phyloP scores from a whole-genome alignment of 2,329 filamentous ascomycete genomes.

The Botryotinia convoluta region DNA sequence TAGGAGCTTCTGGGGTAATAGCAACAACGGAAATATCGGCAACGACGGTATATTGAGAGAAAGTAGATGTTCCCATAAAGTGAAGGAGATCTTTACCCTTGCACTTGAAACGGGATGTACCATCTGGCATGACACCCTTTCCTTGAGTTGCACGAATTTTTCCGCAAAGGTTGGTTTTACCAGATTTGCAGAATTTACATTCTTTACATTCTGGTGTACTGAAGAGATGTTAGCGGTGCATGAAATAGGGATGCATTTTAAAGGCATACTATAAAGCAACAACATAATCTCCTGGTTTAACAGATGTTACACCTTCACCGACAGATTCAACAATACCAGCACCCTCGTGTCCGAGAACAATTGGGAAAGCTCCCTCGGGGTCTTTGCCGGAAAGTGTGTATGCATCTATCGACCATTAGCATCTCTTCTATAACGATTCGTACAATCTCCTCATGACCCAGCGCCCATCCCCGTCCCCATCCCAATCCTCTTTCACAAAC shows the following conservation, averaged over 20 bases:
- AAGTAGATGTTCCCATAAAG: constrained; percentile 99
- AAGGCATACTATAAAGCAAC: constrained; percentile 74
- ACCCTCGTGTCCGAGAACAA: constrained; percentile 86
- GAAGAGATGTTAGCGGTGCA: constrained; percentile 21
- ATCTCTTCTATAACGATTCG: background rate
- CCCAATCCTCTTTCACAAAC: background rate
- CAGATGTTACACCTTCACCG: constrained; percentile 90
- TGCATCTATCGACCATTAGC: constrained; percentile 58
- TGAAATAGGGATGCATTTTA: background rate
- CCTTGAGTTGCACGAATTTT: constrained; percentile 98
- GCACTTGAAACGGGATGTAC: constrained; percentile 89
- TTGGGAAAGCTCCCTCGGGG: constrained; percentile 89
- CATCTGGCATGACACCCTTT: constrained; percentile 94
- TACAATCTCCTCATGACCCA: background rate
- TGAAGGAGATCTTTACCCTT: constrained; percentile 94
- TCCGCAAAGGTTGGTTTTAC: constrained; percentile 98
- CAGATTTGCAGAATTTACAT: constrained; percentile 99
- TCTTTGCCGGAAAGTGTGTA: constrained; percentile 97
- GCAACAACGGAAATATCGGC: constrained; percentile 98
- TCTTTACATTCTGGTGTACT: constrained; percentile 96
- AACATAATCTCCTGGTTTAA: constrained; percentile 91
- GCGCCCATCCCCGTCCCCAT: too few relatives aligned
- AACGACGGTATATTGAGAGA: constrained; percentile 98
- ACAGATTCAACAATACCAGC: constrained; percentile 91
- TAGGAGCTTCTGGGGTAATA: constrained; percentile 83